These are phyloP conservation scores for Tagetes patula DNA, from an alignment of 129 eudicot species.

Conservation along the genomic window DNA sequence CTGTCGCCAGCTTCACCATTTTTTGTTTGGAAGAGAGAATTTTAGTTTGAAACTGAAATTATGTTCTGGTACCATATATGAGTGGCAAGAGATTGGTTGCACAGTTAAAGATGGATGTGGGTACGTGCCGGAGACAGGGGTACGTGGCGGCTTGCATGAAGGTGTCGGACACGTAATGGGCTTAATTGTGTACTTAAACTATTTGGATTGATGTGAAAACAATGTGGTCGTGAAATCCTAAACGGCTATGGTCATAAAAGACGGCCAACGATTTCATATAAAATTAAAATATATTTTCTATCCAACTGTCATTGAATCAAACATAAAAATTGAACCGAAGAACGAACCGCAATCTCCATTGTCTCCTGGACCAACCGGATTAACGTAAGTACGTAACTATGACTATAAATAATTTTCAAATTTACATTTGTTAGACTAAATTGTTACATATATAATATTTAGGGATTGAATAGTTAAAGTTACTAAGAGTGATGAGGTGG, in stretches of 20 bases:
- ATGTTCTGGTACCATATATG: background rate
- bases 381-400: too few species aligned
- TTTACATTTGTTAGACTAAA: too few species aligned
- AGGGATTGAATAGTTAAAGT: too few species aligned
- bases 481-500: too few species aligned
- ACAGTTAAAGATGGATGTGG: background rate
- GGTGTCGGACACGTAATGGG: constrained; percentile 22
- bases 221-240: background rate
- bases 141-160: constrained; percentile 61
- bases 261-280: background rate
- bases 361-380: too few species aligned
- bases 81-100: background rate
- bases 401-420: too few species aligned
- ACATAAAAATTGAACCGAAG: too few species aligned
- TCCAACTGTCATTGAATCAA: too few species aligned
- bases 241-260: background rate
- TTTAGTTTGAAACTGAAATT: background rate
- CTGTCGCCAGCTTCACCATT: constrained; percentile 94
- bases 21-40: background rate
- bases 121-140: constrained; percentile 22
- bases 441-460: too few species aligned
- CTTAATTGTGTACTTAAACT: background rate
- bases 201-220: background rate
- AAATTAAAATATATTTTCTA: too few species aligned
- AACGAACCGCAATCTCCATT: too few species aligned